Evolutionary conservation across 331 rosid species (phyloP), one percentile per base, ranked within the genome.

Genomic region (Spiraea crenata): DNA sequence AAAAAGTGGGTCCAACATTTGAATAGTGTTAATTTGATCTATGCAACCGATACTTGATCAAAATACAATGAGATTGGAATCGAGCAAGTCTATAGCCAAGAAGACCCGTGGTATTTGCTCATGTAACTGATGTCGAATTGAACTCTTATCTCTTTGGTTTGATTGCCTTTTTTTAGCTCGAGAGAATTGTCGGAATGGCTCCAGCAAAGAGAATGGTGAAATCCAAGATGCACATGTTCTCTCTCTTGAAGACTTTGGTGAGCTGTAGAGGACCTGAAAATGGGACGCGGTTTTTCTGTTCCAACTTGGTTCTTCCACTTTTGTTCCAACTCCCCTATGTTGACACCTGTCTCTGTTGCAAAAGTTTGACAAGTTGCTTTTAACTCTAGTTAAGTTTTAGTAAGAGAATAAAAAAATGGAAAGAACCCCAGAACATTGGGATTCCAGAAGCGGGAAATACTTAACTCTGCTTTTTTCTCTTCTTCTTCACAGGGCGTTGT

Each of bases 111-210:
- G n/a, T 63, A 40, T 40, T n/a, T 19, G 19, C 46, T 56, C 31
- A 56, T 37, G 19, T 25, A 56, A 42, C 50, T 45, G 5, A 25
- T 14, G 67, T 12, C 5, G 50, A 52, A 3, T 60, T 38, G 13
- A 3, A 38, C 15, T 16, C 15, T 14, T 5, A 48, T 48, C 6
- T 38, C 6, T n/a, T n/a, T 60, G 15, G 56, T 49, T 6, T 8
- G 35, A 17, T 40, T n/a, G 56, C 45, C 34, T 16, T 55, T 40
- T 63, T 9, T 48, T 59, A 93, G 98, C 79, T 90, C 74, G 97
- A 93, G 81, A 88, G 98, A 87, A 84, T 85, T 42, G 92, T 88
- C 78, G 97, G 98, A 81, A 82, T 83, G 57, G 64, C 81, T 25
- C 68, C 86, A 3, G 89, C 96, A 5, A 85, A 81, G 77, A 87